phyloP scores from a whole-genome alignment of 768 basidiomycete species.

The Suillus cothurnatus region DNA sequence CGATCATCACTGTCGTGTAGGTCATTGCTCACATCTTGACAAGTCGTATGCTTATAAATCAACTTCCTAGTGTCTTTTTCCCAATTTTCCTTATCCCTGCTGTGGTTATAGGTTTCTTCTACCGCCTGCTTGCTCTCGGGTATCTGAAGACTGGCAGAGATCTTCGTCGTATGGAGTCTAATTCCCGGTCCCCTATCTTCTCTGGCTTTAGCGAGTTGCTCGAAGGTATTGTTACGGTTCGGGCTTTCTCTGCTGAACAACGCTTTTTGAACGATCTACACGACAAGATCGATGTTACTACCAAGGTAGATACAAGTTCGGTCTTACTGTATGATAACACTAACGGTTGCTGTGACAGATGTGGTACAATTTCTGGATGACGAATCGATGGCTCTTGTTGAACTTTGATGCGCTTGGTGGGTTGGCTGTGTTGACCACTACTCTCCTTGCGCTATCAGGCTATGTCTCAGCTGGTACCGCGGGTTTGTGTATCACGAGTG shows the following conservation, averaged over 20 bases:
- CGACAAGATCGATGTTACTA: slow-evolving; percentile 74
- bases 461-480: slow-evolving; percentile 62
- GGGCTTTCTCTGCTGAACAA: slow-evolving; percentile 84
- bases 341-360: slow-evolving; percentile 43
- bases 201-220: slow-evolving; percentile 81
- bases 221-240: slow-evolving; percentile 90
- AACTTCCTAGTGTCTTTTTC: slow-evolving; percentile 57
- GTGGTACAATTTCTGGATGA: slow-evolving; percentile 92
- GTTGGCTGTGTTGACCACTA: slow-evolving; percentile 71
- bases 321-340: background rate
- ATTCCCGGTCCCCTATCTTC: slow-evolving; percentile 81
- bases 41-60: slow-evolving; percentile 18
- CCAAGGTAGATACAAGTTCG: slow-evolving; percentile 49
- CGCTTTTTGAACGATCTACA: slow-evolving; percentile 79
- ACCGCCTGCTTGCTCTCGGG: slow-evolving; percentile 68
- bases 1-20: slow-evolving; percentile 71
- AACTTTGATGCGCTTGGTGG: slow-evolving; percentile 83
- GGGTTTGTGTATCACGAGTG: slow-evolving; percentile 76
- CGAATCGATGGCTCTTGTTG: slow-evolving; percentile 81
- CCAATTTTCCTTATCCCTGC: slow-evolving; percentile 85
- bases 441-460: slow-evolving; percentile 71
- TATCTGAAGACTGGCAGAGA: slow-evolving; percentile 84
- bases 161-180: slow-evolving; percentile 88
- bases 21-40: slow-evolving; percentile 20
- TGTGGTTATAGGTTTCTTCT: slow-evolving; percentile 68